phyloP scores from a whole-genome alignment of 1,284 basidiomycete genomes.

The Sporisorium exsertum region DNA sequence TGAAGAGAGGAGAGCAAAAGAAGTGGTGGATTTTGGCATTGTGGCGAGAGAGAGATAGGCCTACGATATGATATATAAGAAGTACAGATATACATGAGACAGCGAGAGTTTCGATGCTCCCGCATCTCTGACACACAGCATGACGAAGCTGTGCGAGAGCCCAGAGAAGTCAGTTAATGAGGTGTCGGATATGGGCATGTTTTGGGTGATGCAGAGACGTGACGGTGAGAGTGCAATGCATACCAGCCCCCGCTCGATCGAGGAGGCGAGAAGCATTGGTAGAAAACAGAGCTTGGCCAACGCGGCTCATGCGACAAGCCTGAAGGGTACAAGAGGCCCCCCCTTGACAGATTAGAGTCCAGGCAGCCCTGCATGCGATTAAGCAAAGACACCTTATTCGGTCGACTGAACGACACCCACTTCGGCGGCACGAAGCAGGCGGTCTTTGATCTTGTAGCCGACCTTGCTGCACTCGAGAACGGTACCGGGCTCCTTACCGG shows the following conservation, averaged over 20 bases:
- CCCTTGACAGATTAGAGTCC: neutral
- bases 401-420: conserved; percentile 83
- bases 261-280: neutral
- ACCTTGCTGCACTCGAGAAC: conserved; percentile 91
- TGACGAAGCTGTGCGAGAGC: neutral
- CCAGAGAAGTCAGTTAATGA: neutral
- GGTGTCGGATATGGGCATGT: neutral
- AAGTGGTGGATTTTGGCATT: conserved; percentile 35
- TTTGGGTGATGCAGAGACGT: neutral
- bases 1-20: neutral
- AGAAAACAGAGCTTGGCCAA: too few relatives aligned
- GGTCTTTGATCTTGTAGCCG: conserved; percentile 74
- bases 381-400: neutral
- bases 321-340: neutral
- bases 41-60: conserved; percentile 8
- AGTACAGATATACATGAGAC: conserved; percentile 44
- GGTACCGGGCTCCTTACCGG: conserved; percentile 85
- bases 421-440: conserved; percentile 92
- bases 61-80: conserved; percentile 10
- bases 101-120: neutral
- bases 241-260: neutral
- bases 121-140: neutral
- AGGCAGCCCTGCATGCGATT: neutral
- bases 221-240: neutral
- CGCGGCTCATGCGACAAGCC: too few relatives aligned